Evolutionary conservation across 192 early-diverging fungal species (phyloP), one percentile per base, ranked within the genome.

Genomic region (Coemansia sp.): DNA sequence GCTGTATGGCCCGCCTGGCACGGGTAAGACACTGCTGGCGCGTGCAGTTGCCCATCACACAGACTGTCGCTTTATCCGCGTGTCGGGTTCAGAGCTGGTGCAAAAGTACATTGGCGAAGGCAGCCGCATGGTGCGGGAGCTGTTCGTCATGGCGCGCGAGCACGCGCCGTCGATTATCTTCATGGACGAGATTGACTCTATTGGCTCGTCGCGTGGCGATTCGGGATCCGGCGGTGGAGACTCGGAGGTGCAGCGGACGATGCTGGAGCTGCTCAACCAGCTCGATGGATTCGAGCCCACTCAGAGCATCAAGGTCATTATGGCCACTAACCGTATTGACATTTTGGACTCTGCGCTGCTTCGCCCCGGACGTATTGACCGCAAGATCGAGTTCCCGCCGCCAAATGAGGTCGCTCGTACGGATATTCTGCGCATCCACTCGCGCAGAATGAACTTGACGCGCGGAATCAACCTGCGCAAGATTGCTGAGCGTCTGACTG

Each of bases 31-130:
- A 7, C 83, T 95, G 36, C 80, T 95, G 67, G 94, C 94, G 58
- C 90, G 94, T 75, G 94, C 94, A 16, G 94, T 95, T n/a, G 94
- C 94, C 9, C 94, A 95, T 78, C 94, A 95, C 73, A 95, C 94
- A 12, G 94, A 95, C 80, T 95, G 94, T 75, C 91, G 91, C 38
- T 95, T 95, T 65, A 95, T 95, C 69, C 91, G 94, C 73, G 94
- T 95, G 40, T 94, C 93, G 66, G 94, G 94, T 44, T 94, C 93
- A 31, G 94, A 95, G 71, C 87, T 95, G 47, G 94, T 95, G 39
- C 93, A 94, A 85, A 95, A 95, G 84, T 95, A 95, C 75, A 95
- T 95, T 88, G 94, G 94, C 71, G 94, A 95, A 74, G 93, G 94
- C 64, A 92, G 91, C 79, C 89, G 94, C 66, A 95, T 95, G 94